phyloP scores from a whole-genome alignment of 2,329 filamentous ascomycete genomes.

The Lachnellula suecica region DNA sequence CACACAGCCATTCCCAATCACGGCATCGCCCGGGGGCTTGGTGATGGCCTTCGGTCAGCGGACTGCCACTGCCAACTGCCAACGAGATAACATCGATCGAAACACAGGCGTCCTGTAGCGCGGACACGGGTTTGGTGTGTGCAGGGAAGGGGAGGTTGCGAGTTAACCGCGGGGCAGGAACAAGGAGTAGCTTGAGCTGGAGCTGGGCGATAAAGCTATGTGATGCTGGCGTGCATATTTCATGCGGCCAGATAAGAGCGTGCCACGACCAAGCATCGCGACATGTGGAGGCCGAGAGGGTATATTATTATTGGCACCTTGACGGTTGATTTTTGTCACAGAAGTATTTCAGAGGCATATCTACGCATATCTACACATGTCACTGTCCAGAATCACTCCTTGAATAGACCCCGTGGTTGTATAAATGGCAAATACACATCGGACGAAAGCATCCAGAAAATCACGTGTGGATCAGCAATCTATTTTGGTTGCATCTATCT shows the following conservation, averaged over 20 bases:
- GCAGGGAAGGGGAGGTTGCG: background rate
- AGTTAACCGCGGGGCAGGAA: background rate
- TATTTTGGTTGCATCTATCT: background rate
- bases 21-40: background rate
- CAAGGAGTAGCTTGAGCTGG: background rate
- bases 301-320: background rate
- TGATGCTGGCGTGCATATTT: background rate
- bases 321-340: too few species aligned
- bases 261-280: background rate
- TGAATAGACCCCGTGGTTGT: background rate
- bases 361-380: background rate
- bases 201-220: background rate
- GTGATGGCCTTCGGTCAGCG: background rate
- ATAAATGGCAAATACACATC: background rate
- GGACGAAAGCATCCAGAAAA: background rate
- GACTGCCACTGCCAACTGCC: background rate
- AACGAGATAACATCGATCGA: background rate
- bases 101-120: background rate
- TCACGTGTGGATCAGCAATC: background rate
- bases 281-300: background rate
- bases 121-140: background rate
- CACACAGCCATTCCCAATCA: background rate
- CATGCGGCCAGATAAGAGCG: background rate
- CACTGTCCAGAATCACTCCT: background rate
- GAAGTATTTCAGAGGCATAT: too few species aligned